These are phyloP conservation scores for Penicillium sp. DNA, from an alignment of 2,329 filamentous ascomycete species.

Conservation along the genomic window DNA sequence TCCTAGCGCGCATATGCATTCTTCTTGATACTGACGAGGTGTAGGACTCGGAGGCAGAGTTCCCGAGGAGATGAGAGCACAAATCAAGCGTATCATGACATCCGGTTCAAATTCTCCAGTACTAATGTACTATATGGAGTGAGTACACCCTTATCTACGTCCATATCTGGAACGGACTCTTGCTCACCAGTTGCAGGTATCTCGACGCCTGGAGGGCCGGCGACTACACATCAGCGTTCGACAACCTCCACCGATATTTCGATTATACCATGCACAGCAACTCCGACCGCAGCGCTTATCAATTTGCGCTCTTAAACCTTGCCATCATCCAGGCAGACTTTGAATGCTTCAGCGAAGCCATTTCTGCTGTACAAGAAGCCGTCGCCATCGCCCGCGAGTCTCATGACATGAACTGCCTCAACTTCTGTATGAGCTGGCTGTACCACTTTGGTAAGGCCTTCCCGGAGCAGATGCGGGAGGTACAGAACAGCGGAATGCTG, in stretches of 20 bases:
- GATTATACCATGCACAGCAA: slow-evolving; percentile 88
- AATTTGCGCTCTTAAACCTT: slow-evolving; percentile 91
- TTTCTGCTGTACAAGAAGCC: slow-evolving; percentile 93
- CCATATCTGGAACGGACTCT: not conserved
- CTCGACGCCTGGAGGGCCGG: slow-evolving; percentile 90
- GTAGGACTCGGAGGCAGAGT: slow-evolving; percentile 76
- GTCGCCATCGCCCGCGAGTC: slow-evolving; percentile 94
- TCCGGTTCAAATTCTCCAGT: slow-evolving; percentile 71
- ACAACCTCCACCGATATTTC: slow-evolving; percentile 91
- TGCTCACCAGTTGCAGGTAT: slow-evolving; percentile 60
- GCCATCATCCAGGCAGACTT: slow-evolving; percentile 95
- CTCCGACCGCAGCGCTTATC: slow-evolving; percentile 81
- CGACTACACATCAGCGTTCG: slow-evolving; percentile 86
- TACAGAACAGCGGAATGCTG: slow-evolving; percentile 72
- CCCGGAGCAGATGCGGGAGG: slow-evolving; percentile 70
- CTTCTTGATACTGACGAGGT: slow-evolving; percentile 28
- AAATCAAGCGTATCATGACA: slow-evolving; percentile 69
- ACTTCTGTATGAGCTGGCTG: slow-evolving; percentile 94
- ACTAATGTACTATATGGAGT: slow-evolving; percentile 75
- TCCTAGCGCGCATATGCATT: not conserved
- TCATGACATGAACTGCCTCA: slow-evolving; percentile 87
- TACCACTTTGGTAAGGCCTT: slow-evolving; percentile 91
- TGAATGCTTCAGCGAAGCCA: slow-evolving; percentile 83
- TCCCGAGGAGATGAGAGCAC: slow-evolving; percentile 71
- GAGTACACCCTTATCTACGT: slow-evolving; percentile 21